Evolutionary conservation across 1,139 yeast species (phyloP).

Genomic region (Candida sp.): DNA sequence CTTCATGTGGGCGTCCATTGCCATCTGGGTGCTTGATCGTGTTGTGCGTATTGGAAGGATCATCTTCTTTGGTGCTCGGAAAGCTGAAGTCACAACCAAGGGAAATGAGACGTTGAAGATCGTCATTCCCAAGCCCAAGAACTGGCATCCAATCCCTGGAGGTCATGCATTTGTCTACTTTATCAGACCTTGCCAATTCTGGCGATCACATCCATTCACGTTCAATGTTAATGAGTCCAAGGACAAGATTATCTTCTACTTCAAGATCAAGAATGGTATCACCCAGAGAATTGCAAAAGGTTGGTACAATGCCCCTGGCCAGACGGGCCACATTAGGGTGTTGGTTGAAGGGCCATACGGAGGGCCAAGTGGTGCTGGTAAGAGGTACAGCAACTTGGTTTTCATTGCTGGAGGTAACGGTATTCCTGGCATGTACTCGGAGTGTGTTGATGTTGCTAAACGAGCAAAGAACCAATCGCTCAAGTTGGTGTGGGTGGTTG

Average conservation of each 20-base stretch:
- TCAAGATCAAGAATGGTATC: slow-evolving; percentile 38
- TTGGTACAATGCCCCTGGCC: slow-evolving; percentile 28
- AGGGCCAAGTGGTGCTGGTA: slow-evolving; percentile 31
- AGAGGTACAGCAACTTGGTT: slow-evolving; percentile 31
- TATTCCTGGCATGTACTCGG: slow-evolving; percentile 46
- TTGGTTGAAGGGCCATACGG: slow-evolving; percentile 45
- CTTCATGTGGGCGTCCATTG: slow-evolving; percentile 38
- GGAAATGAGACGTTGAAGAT: slow-evolving; percentile 44
- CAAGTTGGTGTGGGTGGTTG: slow-evolving; percentile 39
- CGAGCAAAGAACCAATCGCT: slow-evolving; percentile 26
- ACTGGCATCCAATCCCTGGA: slow-evolving; percentile 47
- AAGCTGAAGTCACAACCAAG: slow-evolving; percentile 35
- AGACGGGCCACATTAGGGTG: slow-evolving; percentile 28
- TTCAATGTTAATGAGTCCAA: slow-evolving; percentile 25
- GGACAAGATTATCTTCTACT: slow-evolving; percentile 29
- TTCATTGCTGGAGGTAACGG: slow-evolving; percentile 46
- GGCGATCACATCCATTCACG: slow-evolving; percentile 45
- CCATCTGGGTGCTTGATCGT: slow-evolving; percentile 47
- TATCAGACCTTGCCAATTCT: slow-evolving; percentile 35
- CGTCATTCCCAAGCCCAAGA: slow-evolving; percentile 37
- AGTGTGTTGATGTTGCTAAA: slow-evolving; percentile 36
- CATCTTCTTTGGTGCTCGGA: slow-evolving; percentile 35
- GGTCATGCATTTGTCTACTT: slow-evolving; percentile 57
- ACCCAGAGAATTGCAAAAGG: slow-evolving; percentile 32
- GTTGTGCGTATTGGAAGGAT: slow-evolving; percentile 34